phyloP scores from a whole-genome alignment of 495 filamentous ascomycete species.

The Podospora bellae-mahoneyi region DNA sequence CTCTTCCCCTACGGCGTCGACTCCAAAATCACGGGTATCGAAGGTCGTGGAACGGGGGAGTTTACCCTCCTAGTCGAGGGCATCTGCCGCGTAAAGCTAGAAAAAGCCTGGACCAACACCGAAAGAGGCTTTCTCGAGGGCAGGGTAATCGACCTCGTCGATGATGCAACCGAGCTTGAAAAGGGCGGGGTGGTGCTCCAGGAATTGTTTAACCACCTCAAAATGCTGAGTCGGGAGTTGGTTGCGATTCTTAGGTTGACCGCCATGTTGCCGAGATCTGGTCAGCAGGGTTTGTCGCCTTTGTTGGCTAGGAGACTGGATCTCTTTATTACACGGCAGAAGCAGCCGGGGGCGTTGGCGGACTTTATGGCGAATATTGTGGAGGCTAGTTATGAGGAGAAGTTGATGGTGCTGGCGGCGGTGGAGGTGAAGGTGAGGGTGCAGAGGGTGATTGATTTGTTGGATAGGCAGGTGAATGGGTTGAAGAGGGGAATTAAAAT shows the following conservation, averaged over 20 bases:
- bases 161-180: conserved; percentile 51
- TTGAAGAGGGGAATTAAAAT: conserved; percentile 81
- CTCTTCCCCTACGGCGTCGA: conserved; percentile 73
- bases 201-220: conserved; percentile 72
- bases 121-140: conserved; percentile 86
- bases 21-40: conserved; percentile 78
- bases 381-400: conserved; percentile 81
- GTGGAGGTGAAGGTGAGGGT: conserved; percentile 74
- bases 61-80: conserved; percentile 84
- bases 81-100: conserved; percentile 68
- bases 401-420: conserved; percentile 74
- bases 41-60: conserved; percentile 73
- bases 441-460: conserved; percentile 71
- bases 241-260: conserved; percentile 74
- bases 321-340: conserved; percentile 75
- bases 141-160: conserved; percentile 56
- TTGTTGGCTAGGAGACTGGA: conserved; percentile 81
- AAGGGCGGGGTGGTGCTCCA: conserved; percentile 51
- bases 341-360: conserved; percentile 83
- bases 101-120: conserved; percentile 57
- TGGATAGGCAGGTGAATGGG: conserved; percentile 71
- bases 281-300: conserved; percentile 65
- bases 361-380: conserved; percentile 95
- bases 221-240: conserved; percentile 78
- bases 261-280: conserved; percentile 61